Base-by-base conservation (phyloP, 1,284 basidiomycete species). In the Vanrija sp. region DNA sequence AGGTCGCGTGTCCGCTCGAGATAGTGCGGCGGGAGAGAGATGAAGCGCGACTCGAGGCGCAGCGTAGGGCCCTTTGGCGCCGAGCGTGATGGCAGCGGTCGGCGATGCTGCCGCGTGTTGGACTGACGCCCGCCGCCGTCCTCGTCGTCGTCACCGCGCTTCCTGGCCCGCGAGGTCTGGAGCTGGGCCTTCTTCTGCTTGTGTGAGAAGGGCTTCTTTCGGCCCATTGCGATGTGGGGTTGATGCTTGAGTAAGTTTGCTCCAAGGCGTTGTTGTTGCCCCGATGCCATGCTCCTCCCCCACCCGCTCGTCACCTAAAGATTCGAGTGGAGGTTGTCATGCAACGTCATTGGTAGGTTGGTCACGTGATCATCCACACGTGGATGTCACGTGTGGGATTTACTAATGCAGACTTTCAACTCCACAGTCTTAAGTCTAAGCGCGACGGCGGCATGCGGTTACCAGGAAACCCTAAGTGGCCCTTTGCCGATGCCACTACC, bases 161-260 rank as follows among this genome's bases (percentile, higher is more conserved):
- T 92, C 34, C 86, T 76, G 1, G 89, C 89, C n/a, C 89, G 85
- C 65, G 87, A 88, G 57, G 84, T 80, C 68, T 86, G 83, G 6
- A 85, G 80, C 60, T 87, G 82, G 7, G 82, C 60, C 65, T 86
- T 89, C 65, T 84, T 86, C 71, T 87, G 80, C 62, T 86, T 89
- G 45, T 79, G 80, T 18, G 50, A 51, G n/a, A 38, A 43, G 6
- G 50, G 50, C n/a, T 38, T 23, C 6, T n/a, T 14, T 43, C 50
- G 50, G 19, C 38, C 38, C 46, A 48, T 48, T 18, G 42, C 25
- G 42, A 28, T 19, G 15, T 5, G 21, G 21, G 21, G 21, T 23
- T 21, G 19, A 28, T 28, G 28, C 7, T 28, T 28, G 28, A 28
- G 6, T 7, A 6, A 10, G 28, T 28, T 7, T 49, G 16, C 15